Conservation (phyloP, 129 eudicot genomes). For the Tagetes patula region DNA sequence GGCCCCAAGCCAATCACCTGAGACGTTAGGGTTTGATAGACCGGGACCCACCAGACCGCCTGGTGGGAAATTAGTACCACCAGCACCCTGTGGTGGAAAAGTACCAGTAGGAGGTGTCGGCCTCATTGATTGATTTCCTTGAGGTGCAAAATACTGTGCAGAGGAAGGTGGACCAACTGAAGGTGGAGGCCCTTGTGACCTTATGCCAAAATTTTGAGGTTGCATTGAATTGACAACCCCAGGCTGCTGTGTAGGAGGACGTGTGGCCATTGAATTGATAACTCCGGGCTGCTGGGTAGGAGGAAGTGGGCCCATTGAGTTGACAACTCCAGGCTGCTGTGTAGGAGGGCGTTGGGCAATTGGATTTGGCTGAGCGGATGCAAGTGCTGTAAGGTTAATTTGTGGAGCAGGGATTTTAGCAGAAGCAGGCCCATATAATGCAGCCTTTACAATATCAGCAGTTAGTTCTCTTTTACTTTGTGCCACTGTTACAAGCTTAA, state of each 20-base stretch:
- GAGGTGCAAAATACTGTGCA: constrained; percentile 52
- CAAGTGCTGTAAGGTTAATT: constrained; percentile 57
- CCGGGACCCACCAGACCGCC: constrained; percentile 45
- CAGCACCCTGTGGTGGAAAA: constrained; percentile 50
- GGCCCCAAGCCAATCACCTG: constrained; percentile 14
- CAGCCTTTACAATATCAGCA: constrained; percentile 89
- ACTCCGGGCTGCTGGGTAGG: constrained; percentile 46
- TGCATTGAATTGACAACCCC: constrained; percentile 42
- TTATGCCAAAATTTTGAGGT: constrained; percentile 62
- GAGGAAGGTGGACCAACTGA: constrained; percentile 31
- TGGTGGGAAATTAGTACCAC: constrained; percentile 36
- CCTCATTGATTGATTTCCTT: constrained; percentile 59
- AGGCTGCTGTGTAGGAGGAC: constrained; percentile 50
- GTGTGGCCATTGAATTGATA: constrained; percentile 39
- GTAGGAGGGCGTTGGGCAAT: constrained; percentile 48
- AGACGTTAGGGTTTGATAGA: constrained; percentile 22
- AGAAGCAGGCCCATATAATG: constrained; percentile 86
- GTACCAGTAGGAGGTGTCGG: constrained; percentile 58
- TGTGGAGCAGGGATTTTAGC: constrained; percentile 90
- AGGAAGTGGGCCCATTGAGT: constrained; percentile 49
- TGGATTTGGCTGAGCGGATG: constrained; percentile 59
- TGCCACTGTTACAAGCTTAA: constrained; percentile 93
- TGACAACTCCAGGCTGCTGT: constrained; percentile 46
- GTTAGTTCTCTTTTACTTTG: constrained; percentile 92
- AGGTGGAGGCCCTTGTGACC: constrained; percentile 59